These are phyloP conservation scores for Didymellaceae sp. DNA, from an alignment of 2,329 filamentous ascomycete species.

Conservation along the genomic window DNA sequence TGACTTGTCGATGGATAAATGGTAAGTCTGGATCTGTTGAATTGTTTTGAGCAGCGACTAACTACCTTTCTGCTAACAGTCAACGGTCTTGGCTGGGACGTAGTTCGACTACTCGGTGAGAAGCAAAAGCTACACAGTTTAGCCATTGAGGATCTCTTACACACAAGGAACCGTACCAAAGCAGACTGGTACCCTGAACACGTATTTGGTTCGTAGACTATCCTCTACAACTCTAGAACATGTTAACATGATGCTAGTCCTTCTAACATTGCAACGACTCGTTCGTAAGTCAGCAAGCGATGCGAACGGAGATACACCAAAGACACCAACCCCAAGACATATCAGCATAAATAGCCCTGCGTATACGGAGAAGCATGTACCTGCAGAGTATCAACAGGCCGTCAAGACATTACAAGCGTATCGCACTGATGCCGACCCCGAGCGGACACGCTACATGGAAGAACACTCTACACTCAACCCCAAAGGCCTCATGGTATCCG, in stretches of 20 bases:
- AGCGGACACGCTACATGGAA: slow-evolving; percentile 89
- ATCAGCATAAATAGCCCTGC: slow-evolving; percentile 21
- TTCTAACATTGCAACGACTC: slow-evolving; percentile 83
- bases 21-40: slow-evolving; percentile 62
- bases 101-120: slow-evolving; percentile 78
- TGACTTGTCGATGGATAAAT: slow-evolving; percentile 87
- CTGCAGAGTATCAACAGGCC: slow-evolving; percentile 14
- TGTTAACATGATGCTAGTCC: slow-evolving; percentile 41
- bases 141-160: slow-evolving; percentile 87
- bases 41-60: background rate
- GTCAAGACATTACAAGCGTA: slow-evolving; percentile 82
- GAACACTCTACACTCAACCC: slow-evolving; percentile 74
- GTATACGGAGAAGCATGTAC: slow-evolving; percentile 12
- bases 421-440: slow-evolving; percentile 78
- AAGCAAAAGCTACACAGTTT: slow-evolving; percentile 80
- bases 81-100: slow-evolving; percentile 91
- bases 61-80: slow-evolving; percentile 51
- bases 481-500: slow-evolving; percentile 77
- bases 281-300: slow-evolving; percentile 58
- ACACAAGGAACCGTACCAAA: slow-evolving; percentile 84
- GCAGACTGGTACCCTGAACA: slow-evolving; percentile 80
- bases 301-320: slow-evolving; percentile 42
- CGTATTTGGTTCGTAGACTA: slow-evolving; percentile 60
- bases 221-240: background rate
- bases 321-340: slow-evolving; percentile 38